Conservation (phyloP, 106 monocot genomes). For the Dactylorhiza incarnata region DNA sequence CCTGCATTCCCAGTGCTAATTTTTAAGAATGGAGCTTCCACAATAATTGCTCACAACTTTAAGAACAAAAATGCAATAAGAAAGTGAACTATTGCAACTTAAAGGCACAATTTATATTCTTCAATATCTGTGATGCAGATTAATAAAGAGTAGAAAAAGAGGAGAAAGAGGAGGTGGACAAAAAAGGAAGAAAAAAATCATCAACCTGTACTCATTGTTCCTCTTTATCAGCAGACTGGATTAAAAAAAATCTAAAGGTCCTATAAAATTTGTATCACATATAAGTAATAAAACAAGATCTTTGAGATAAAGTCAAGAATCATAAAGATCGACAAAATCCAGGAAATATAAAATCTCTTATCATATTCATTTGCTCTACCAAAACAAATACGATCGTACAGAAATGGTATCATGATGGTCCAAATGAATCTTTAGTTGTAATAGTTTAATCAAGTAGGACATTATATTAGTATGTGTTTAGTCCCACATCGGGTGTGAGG, state of each 20-base stretch:
- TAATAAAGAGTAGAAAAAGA: neutral
- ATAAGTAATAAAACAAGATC: neutral
- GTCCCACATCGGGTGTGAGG: too few relatives aligned
- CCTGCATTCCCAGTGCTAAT: constrained; percentile 32
- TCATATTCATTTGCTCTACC: neutral
- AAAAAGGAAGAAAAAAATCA: neutral
- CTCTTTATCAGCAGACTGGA: neutral
- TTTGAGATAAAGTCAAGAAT: neutral
- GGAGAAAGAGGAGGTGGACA: neutral
- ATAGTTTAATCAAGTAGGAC: too few relatives aligned
- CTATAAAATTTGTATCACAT: neutral
- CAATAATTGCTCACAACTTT: neutral
- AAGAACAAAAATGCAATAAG: neutral
- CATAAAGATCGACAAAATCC: neutral
- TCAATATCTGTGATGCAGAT: neutral
- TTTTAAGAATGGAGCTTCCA: neutral
- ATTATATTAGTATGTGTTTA: too few relatives aligned
- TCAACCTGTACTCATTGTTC: neutral
- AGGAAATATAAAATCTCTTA: neutral
- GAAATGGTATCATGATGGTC: neutral
- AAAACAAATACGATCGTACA: neutral
- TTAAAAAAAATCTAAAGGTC: neutral
- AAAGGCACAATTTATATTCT: neutral
- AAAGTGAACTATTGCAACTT: neutral
- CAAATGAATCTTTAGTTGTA: neutral